Conservation (phyloP, 2,329 filamentous ascomycete species). For the Alternaria arborescens region DNA sequence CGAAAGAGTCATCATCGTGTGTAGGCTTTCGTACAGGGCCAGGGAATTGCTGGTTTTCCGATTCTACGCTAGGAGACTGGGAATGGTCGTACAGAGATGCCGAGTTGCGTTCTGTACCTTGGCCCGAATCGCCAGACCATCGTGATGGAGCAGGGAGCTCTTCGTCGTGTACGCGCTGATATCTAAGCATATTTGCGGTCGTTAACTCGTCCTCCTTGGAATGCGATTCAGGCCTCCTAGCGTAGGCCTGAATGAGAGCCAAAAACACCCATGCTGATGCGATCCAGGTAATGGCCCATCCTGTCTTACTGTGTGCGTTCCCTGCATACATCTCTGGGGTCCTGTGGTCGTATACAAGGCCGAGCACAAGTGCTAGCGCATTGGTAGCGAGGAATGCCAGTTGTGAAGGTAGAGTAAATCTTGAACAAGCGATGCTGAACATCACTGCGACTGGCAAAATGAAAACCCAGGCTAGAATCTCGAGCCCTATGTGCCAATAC, state of each 20-base stretch:
- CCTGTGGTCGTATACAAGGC: constrained; percentile 72
- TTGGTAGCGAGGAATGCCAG: constrained; percentile 60
- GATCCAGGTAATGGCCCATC: constrained; percentile 82
- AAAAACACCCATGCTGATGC: constrained; percentile 74
- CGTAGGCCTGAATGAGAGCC: constrained; percentile 69
- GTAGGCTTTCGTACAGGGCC: constrained; percentile 49
- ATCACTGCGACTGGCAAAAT: constrained; percentile 79
- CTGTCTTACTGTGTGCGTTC: constrained; percentile 87
- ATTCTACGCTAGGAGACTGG: constrained; percentile 66
- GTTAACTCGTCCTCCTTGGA: constrained; percentile 34
- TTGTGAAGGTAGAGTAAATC: constrained; percentile 74
- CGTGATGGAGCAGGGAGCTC: constrained; percentile 38
- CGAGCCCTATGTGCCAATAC: constrained; percentile 74
- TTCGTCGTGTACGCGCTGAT: constrained; percentile 49
- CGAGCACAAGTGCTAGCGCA: constrained; percentile 51
- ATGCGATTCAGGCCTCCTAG: constrained; percentile 55
- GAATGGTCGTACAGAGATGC: constrained; percentile 73
- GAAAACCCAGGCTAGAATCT: constrained; percentile 76
- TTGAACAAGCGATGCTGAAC: constrained; percentile 82
- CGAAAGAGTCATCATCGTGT: constrained; percentile 57
- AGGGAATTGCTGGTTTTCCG: constrained; percentile 50
- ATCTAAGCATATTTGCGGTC: constrained; percentile 49
- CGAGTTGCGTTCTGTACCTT: constrained; percentile 75
- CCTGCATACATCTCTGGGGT: constrained; percentile 87
- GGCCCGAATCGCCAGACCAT: constrained; percentile 59